Conservation (phyloP, 371 early-diverging fungal genomes). For the Parasitella parasitica region DNA sequence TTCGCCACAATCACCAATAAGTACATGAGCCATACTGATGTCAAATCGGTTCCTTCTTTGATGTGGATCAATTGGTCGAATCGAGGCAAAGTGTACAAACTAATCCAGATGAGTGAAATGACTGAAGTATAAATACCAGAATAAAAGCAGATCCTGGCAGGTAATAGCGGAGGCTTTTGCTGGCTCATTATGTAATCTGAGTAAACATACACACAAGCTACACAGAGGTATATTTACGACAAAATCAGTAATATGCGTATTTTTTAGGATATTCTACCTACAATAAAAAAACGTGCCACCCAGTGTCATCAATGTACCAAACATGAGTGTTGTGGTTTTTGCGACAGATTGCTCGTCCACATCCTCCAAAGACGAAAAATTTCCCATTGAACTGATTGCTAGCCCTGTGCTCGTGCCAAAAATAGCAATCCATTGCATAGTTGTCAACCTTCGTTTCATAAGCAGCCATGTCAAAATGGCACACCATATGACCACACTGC, state of each 20-base stretch:
- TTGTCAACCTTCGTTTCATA: conserved; percentile 55
- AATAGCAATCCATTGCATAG: conserved; percentile 66
- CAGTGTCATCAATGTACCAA: conserved; percentile 57
- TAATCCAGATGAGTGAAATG: conserved; percentile 46
- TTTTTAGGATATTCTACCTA: conserved; percentile 19
- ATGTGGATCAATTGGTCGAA: conserved; percentile 40
- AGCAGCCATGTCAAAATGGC: conserved; percentile 68
- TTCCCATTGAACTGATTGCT: conserved; percentile 55
- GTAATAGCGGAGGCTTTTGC: conserved; percentile 39
- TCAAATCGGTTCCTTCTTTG: conserved; percentile 8
- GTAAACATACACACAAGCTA: conserved; percentile 56
- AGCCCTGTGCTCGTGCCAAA: conserved; percentile 67
- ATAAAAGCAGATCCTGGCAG: conserved; percentile 51
- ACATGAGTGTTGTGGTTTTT: conserved; percentile 22
- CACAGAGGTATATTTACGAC: too few species aligned
- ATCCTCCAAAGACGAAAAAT: conserved; percentile 18
- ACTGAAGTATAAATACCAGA: conserved; percentile 54
- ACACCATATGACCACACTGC: conserved; percentile 76
- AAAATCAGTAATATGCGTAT: background rate
- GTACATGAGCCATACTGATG: conserved; percentile 30
- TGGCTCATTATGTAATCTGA: conserved; percentile 57
- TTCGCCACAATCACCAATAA: conserved; percentile 31
- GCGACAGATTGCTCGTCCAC: conserved; percentile 1
- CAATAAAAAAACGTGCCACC: conserved; percentile 60
- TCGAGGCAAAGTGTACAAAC: conserved; percentile 48